phyloP scores from a whole-genome alignment of 257 asterid species.

The Linaria vulgaris region DNA sequence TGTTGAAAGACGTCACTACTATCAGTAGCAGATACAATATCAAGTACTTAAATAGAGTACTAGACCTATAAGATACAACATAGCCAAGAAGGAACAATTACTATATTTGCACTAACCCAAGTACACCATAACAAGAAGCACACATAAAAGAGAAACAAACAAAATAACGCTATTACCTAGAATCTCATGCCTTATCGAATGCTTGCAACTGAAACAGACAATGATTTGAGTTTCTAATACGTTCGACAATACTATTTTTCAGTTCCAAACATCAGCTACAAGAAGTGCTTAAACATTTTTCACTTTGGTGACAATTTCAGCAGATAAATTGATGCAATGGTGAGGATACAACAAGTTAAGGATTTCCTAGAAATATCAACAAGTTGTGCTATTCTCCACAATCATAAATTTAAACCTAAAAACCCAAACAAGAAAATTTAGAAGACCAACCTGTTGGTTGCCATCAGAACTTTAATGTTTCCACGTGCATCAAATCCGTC shows the following conservation, averaged over 20 bases:
- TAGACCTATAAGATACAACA: too few species aligned
- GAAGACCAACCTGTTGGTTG: constrained; percentile 75
- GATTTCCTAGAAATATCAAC: not conserved
- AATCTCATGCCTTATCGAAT: too few species aligned
- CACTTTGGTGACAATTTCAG: not conserved
- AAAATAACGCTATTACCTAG: not conserved
- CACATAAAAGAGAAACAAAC: not conserved
- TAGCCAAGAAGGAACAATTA: not conserved
- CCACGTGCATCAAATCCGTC: constrained; percentile 99
- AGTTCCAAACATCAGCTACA: too few species aligned
- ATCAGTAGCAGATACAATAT: not conserved
- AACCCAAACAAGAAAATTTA: not conserved
- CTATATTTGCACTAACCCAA: not conserved
- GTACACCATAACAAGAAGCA: not conserved
- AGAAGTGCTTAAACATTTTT: not conserved
- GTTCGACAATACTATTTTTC: too few species aligned
- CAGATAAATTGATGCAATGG: not conserved
- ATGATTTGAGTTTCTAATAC: not conserved
- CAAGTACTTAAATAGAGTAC: not conserved
- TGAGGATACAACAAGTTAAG: not conserved
- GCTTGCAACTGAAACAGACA: not conserved
- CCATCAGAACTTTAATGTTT: constrained; percentile 95
- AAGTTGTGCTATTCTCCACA: constrained; percentile 2
- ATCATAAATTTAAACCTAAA: not conserved
- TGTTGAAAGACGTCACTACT: not conserved